phyloP scores from a whole-genome alignment of 2,329 filamentous ascomycete species.

The Lecanosticta acicola region DNA sequence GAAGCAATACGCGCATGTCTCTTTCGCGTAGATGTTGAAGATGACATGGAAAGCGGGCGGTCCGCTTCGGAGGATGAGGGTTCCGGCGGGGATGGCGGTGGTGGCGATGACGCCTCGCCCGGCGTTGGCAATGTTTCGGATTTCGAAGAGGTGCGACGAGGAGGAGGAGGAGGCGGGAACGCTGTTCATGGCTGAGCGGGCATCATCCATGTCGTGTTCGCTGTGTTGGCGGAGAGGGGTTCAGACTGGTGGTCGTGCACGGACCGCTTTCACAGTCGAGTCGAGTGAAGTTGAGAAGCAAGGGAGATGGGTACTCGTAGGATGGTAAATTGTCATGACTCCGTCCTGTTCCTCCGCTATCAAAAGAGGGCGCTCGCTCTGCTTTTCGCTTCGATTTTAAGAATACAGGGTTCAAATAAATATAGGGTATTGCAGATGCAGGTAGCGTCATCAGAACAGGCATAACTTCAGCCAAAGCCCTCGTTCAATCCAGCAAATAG shows the following conservation, averaged over 20 bases:
- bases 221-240: background rate
- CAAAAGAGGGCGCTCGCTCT: background rate
- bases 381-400: background rate
- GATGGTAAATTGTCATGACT: no score
- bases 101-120: constrained; percentile 44
- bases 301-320: no score
- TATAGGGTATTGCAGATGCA: background rate
- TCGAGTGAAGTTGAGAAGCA: no score
- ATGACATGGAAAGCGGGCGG: constrained; percentile 39
- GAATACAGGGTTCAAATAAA: background rate
- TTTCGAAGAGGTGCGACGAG: constrained; percentile 31
- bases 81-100: constrained; percentile 31
- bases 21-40: constrained; percentile 43
- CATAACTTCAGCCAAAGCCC: no score
- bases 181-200: constrained; percentile 1
- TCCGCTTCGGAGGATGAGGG: constrained; percentile 35
- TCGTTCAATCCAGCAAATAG: background rate
- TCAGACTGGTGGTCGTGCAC: background rate
- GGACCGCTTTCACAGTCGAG: background rate
- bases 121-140: constrained; percentile 38
- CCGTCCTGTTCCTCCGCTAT: background rate
- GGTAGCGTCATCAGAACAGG: no score
- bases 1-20: constrained; percentile 47
- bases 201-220: constrained; percentile 1
- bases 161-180: constrained; percentile 7